These are phyloP conservation scores for Scleroderma citrinum DNA, from an alignment of 768 basidiomycete species.

Conservation along the genomic window DNA sequence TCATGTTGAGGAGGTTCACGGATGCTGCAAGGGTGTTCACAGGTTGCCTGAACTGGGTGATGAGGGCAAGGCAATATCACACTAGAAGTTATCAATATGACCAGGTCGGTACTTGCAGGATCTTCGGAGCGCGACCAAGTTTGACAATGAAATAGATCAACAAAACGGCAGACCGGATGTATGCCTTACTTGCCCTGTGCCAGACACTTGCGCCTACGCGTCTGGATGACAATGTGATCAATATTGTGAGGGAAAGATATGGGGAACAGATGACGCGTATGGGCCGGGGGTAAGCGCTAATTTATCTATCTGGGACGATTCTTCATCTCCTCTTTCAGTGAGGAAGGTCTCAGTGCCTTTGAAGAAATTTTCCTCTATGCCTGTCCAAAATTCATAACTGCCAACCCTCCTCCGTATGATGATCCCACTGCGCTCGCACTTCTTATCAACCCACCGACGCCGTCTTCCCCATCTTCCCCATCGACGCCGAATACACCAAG, in stretches of 20 bases:
- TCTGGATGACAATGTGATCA: constrained; percentile 91
- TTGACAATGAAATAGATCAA: constrained; percentile 56
- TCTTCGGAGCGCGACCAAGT: not conserved
- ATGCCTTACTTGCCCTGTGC: constrained; percentile 91
- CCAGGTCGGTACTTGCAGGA: constrained; percentile 46
- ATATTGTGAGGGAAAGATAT: constrained; percentile 87
- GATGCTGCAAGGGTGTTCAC: constrained; percentile 95
- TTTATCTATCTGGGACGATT: not conserved
- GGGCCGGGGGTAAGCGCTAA: constrained; percentile 64
- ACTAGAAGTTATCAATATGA: constrained; percentile 96
- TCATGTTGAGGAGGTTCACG: constrained; percentile 89
- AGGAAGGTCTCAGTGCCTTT: constrained; percentile 70
- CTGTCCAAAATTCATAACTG: constrained; percentile 94
- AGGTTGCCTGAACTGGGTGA: constrained; percentile 89
- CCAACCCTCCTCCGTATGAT: constrained; percentile 92
- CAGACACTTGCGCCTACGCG: constrained; percentile 89
- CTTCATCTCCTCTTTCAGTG: constrained; percentile 30
- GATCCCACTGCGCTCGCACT: constrained; percentile 56
- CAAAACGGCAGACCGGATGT: constrained; percentile 98
- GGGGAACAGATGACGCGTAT: constrained; percentile 89
- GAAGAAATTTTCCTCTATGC: constrained; percentile 93
- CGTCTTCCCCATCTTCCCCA: constrained; percentile 27
- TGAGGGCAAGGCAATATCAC: constrained; percentile 95
- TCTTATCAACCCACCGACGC: constrained; percentile 36
- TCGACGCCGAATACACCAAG: constrained; percentile 22